phyloP scores from a whole-genome alignment of 192 early-diverging fungal genomes.

The Coemansia sp. region DNA sequence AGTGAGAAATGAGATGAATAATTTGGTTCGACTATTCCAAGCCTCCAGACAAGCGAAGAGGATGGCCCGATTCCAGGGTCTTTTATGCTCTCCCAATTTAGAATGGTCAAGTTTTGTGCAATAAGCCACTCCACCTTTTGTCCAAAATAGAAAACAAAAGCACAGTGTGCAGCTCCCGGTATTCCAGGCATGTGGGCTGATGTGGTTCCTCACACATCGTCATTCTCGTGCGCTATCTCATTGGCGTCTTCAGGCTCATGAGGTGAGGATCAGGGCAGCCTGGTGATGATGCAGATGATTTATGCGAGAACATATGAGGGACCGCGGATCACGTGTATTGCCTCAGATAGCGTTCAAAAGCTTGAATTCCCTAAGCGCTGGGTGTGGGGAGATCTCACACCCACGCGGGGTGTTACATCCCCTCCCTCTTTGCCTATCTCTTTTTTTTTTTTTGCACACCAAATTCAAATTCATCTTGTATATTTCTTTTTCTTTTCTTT shows the following conservation, averaged over 20 bases:
- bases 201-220: slow-evolving; percentile 3
- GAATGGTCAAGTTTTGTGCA: not conserved
- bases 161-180: not conserved
- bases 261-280: not conserved
- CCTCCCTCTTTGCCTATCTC: not conserved
- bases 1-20: not conserved
- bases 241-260: not conserved
- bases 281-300: not conserved
- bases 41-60: slow-evolving; percentile 1
- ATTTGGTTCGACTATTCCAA: slow-evolving; percentile 4
- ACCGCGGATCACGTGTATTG: not conserved
- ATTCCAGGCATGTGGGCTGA: not conserved
- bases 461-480: slow-evolving; percentile 5
- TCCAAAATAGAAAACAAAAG: not conserved
- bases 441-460: not conserved
- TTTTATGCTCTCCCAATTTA: slow-evolving; percentile 6
- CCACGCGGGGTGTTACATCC: not conserved
- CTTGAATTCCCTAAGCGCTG: not conserved
- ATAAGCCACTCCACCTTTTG: slow-evolving; percentile 1
- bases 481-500: not conserved
- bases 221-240: not conserved
- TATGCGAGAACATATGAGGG: slow-evolving; percentile 1
- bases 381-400: not conserved
- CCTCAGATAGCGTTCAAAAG: not conserved
- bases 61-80: slow-evolving; percentile 10